Conservation (phyloP, 164 flowering plant genomes). For the Akebia trifoliata region DNA sequence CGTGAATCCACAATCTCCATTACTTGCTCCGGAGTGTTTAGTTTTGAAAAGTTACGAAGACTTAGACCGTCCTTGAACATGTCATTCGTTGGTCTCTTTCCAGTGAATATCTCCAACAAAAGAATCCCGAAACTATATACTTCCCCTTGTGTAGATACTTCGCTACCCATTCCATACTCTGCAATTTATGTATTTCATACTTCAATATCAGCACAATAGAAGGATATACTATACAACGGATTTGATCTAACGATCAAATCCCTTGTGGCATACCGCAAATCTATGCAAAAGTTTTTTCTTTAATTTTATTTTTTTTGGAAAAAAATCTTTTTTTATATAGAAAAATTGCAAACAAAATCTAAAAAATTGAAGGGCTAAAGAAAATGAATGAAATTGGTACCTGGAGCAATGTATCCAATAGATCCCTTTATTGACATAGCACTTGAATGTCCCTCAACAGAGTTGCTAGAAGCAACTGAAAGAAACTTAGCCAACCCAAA, state of each 20-base stretch:
- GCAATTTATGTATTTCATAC: background rate
- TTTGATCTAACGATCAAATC: too few relatives aligned
- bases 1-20: slow-evolving; percentile 12
- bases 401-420: slow-evolving; percentile 13
- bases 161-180: slow-evolving; percentile 25
- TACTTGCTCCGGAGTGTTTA: slow-evolving; percentile 2
- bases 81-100: slow-evolving; percentile 13
- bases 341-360: too few relatives aligned
- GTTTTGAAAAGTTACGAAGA: slow-evolving; percentile 12
- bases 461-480: background rate
- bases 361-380: background rate
- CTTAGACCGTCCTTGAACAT: slow-evolving; percentile 15
- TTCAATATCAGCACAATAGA: too few relatives aligned
- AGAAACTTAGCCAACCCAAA: slow-evolving; percentile 8
- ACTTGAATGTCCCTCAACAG: background rate
- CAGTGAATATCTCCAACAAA: slow-evolving; percentile 14
- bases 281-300: too few relatives aligned
- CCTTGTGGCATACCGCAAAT: too few relatives aligned
- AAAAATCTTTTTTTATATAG: background rate
- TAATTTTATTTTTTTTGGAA: background rate
- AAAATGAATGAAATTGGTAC: background rate
- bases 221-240: too few relatives aligned
- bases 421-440: slow-evolving; percentile 1
- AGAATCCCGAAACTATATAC: slow-evolving; percentile 28
- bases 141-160: slow-evolving; percentile 18